Conservation (phyloP, 352 stramenopile genomes). For the Pythium folliculosum region DNA sequence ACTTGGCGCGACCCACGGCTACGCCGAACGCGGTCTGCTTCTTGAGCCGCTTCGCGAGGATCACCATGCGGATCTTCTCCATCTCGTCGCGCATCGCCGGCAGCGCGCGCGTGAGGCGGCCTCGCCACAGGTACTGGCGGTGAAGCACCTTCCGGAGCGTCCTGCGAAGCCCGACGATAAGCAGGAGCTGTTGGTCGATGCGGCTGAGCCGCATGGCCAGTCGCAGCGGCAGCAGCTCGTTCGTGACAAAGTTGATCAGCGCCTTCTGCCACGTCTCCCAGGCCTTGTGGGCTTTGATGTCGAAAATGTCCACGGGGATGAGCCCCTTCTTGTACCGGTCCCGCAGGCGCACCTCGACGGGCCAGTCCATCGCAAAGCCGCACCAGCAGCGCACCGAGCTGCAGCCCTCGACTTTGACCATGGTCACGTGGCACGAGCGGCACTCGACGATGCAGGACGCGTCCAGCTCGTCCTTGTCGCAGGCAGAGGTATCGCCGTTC, state of each 20-base stretch:
- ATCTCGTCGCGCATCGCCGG: constrained; percentile 9
- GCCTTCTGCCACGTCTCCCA: constrained; percentile 28
- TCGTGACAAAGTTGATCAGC: not conserved
- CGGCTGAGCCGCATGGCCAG: constrained; percentile 8
- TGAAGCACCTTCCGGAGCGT: constrained; percentile 2
- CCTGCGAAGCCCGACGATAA: not conserved
- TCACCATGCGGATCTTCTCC: not conserved
- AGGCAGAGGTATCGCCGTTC: not conserved
- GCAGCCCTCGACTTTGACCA: constrained; percentile 36
- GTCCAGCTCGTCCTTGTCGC: constrained; percentile 2
- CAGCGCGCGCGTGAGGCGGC: constrained; percentile 5
- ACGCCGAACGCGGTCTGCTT: not conserved
- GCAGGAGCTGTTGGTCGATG: constrained; percentile 18
- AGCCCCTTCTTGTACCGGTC: constrained; percentile 28
- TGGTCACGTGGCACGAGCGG: constrained; percentile 29
- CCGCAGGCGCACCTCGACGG: constrained; percentile 21
- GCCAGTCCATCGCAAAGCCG: constrained; percentile 44
- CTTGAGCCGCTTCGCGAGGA: not conserved
- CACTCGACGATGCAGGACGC: constrained; percentile 25
- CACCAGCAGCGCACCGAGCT: constrained; percentile 26
- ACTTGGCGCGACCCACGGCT: not conserved
- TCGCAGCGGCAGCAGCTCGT: constrained; percentile 5
- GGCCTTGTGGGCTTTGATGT: constrained; percentile 21
- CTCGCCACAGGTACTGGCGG: constrained; percentile 16
- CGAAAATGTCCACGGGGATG: constrained; percentile 39